Evolutionary conservation across 2,329 filamentous ascomycete species (phyloP).

Genomic region (Leptographium wingfieldii): DNA sequence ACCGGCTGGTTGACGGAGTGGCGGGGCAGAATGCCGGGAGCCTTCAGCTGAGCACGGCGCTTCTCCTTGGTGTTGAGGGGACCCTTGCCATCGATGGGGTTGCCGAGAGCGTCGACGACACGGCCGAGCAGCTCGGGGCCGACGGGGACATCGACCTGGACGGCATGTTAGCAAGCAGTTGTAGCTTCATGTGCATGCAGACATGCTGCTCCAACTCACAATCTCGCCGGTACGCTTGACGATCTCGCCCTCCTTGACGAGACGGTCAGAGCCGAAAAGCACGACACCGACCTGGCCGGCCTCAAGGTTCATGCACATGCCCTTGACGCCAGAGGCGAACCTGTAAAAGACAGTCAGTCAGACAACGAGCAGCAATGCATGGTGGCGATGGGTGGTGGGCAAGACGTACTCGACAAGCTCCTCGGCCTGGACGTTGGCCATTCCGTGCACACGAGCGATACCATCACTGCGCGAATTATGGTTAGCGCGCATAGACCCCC

Average conservation of each 20-base stretch:
- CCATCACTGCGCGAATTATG: conserved; percentile 62
- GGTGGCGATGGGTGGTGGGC: neutral
- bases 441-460: conserved; percentile 99
- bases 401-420: conserved; percentile 96
- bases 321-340: conserved; percentile 99
- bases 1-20: conserved; percentile 96
- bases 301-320: conserved; percentile 99
- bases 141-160: conserved; percentile 88
- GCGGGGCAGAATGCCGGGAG: conserved; percentile 94
- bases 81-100: conserved; percentile 99
- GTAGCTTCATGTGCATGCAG: neutral
- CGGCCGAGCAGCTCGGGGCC: conserved; percentile 86
- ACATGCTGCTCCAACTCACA: conserved; percentile 45
- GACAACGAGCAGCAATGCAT: neutral
- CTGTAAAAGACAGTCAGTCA: conserved; percentile 31
- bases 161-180: neutral
- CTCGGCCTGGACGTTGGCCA: conserved; percentile 99
- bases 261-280: conserved; percentile 99
- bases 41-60: conserved; percentile 97
- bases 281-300: conserved; percentile 99
- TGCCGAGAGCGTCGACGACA: conserved; percentile 96
- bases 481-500: conserved; percentile 17
- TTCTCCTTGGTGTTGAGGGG: conserved; percentile 84
- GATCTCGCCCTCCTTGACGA: conserved; percentile 98
- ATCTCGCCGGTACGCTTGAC: conserved; percentile 99